Percentiles rank a stretch among this genome's conserved stretches.
Evolutionary conservation across 495 filamentous ascomycete species (phyloP).

Genomic region (Penicillium maclennaniae): DNA sequence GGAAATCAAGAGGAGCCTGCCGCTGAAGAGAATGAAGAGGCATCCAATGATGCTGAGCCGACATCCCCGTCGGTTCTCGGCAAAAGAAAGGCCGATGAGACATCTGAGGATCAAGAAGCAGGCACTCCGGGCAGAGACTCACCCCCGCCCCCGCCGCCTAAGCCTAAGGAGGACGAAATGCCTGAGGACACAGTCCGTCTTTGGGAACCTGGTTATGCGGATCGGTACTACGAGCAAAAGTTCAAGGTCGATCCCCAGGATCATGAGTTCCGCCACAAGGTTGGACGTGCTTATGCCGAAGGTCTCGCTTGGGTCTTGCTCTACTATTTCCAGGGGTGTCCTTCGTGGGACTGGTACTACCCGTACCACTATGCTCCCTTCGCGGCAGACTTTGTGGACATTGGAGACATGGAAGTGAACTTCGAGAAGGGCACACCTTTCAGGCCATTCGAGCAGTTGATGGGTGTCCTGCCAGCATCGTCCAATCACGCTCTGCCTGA

Average conservation of each 20-base stretch:
- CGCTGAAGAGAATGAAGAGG: slow-evolving; percentile 13
- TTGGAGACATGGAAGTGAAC: slow-evolving; percentile 69
- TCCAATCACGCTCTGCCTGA: slow-evolving; percentile 88
- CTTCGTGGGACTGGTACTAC: slow-evolving; percentile 98
- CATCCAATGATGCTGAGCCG: slow-evolving; percentile 20
- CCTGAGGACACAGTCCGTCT: slow-evolving; percentile 78
- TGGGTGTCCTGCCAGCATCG: slow-evolving; percentile 92
- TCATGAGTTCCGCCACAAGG: slow-evolving; percentile 82
- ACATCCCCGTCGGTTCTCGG: slow-evolving; percentile 49
- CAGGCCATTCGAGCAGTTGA: slow-evolving; percentile 92
- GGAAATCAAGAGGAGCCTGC: slow-evolving; percentile 22
- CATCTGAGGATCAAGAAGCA: slow-evolving; percentile 55
- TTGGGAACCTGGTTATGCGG: slow-evolving; percentile 93
- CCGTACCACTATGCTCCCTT: slow-evolving; percentile 98
- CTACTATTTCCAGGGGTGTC: slow-evolving; percentile 98
- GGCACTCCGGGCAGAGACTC: slow-evolving; percentile 57
- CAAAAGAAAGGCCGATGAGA: slow-evolving; percentile 57
- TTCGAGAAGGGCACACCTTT: slow-evolving; percentile 89
- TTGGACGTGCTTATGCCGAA: slow-evolving; percentile 91
- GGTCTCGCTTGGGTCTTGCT: slow-evolving; percentile 96
- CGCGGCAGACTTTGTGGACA: slow-evolving; percentile 87
- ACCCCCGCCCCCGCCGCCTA: slow-evolving; percentile 36
- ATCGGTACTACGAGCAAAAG: slow-evolving; percentile 96
- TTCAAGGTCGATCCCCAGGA: slow-evolving; percentile 83
- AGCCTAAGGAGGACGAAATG: slow-evolving; percentile 52